Base-by-base conservation (phyloP, 2,329 filamentous ascomycete genomes). In the Coniochaeta sp. region DNA sequence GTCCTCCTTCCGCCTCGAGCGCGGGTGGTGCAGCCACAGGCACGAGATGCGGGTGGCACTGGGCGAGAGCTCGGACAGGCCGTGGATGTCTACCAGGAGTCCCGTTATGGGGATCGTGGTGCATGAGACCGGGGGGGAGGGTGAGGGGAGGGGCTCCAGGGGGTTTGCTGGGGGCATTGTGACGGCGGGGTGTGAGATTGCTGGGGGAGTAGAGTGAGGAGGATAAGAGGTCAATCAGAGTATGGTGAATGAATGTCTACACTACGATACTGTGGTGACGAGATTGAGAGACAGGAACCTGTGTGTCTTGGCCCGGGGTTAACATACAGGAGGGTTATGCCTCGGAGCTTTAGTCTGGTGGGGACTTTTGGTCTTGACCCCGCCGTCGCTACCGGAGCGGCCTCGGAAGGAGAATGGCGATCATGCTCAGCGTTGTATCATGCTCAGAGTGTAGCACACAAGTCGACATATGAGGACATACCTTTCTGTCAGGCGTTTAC, bases 11-110 rank as follows among this genome's bases (percentile, higher is more conserved):
- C 79, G 84, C 59, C 87, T 81, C 0, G 89, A 80, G 26, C 95
- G 85, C 2, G 90, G 90, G 70, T 98, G 92, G 19, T 97, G 83
- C 14, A 98, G 86, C 91, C 93, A 97, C n/a, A 98, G 83, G 67
- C 89, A 90, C 26, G 91, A 87, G 38, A 96, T 77, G 3, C 81
- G 76, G 16, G 80, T 74, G 19, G 77, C 73, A 8, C 71, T 61
- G 0, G 78, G 59, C 1, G 85, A 77, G 0, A 96, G 80, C 70
- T 96, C 90, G 33, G 86, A 76, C 1, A 96, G 83, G 19, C 93
- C 93, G 73, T 93, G 93, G 61, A 96, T 81, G 62, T 90, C 89
- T 57, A 89, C 85, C 11, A 89, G 79, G 59, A 97, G 85, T 55
- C 92, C 92, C 50, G 89, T 86, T 71, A 98, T 89, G 62, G 86